Conservation (phyloP, 2,329 filamentous ascomycete genomes). For the Colletotrichum salicis region DNA sequence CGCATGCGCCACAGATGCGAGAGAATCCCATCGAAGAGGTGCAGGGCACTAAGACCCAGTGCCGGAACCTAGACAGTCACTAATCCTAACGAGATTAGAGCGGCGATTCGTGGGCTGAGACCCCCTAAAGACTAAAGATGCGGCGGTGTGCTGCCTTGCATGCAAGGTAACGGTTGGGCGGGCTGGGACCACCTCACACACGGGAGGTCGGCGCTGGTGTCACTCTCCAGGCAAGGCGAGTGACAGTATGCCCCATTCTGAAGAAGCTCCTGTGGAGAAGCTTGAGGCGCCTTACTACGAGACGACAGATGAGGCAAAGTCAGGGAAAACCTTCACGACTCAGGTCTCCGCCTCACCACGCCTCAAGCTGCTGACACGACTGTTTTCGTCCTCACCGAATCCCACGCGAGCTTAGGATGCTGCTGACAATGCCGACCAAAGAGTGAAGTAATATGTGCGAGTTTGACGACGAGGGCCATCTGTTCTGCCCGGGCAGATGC, state of each 20-base stretch:
- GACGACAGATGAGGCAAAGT: conserved; percentile 1
- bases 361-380: background rate
- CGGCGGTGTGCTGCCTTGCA: conserved; percentile 21
- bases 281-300: background rate
- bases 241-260: conserved; percentile 17
- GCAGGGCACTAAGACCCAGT: conserved; percentile 7
- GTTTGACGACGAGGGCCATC: background rate
- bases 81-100: conserved; percentile 25
- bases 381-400: background rate
- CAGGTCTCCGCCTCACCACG: conserved; percentile 12
- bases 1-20: conserved; percentile 17
- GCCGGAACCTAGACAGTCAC: conserved; percentile 15
- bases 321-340: conserved; percentile 18
- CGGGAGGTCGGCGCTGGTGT: conserved; percentile 30
- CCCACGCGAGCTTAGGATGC: background rate
- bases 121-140: background rate
- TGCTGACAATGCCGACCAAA: background rate
- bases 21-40: conserved; percentile 3
- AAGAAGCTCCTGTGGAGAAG: conserved; percentile 28
- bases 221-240: conserved; percentile 19
- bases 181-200: conserved; percentile 15
- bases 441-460: background rate
- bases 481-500: background rate
- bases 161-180: conserved; percentile 20
- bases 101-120: background rate